phyloP scores from a whole-genome alignment of 2,329 filamentous ascomycete species.

The Leptographium galeiforme region DNA sequence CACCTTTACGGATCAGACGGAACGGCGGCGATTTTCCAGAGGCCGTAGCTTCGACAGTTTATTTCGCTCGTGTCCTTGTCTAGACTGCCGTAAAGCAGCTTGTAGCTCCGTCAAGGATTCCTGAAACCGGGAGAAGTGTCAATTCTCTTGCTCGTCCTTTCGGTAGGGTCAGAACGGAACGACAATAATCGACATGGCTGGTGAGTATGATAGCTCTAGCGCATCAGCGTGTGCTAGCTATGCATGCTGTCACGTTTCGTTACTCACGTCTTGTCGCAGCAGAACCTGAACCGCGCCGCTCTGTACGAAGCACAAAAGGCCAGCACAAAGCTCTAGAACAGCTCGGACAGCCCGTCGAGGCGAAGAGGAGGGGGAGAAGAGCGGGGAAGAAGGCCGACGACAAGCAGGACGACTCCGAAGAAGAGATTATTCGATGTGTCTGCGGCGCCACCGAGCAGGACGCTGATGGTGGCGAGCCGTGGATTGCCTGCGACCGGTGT shows the following conservation, averaged over 20 bases:
- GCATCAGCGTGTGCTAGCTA: neutral
- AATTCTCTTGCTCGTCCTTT: neutral
- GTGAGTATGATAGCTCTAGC: conserved; percentile 3
- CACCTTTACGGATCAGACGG: neutral
- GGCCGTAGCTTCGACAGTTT: neutral
- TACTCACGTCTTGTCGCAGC: conserved; percentile 10
- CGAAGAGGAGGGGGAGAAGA: conserved; percentile 35
- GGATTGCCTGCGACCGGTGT: conserved; percentile 93
- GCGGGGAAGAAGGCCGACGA: conserved; percentile 51
- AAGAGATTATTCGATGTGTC: conserved; percentile 81
- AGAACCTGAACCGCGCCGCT: conserved; percentile 72
- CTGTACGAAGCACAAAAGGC: conserved; percentile 90
- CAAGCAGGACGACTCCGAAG: conserved; percentile 35
- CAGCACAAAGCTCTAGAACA: conserved; percentile 85
- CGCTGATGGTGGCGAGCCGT: conserved; percentile 74
- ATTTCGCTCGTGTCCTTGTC: neutral
- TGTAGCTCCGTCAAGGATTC: neutral
- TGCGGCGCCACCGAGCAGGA: conserved; percentile 80
- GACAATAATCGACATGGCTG: conserved; percentile 7
- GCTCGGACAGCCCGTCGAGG: conserved; percentile 45
- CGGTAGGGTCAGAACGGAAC: neutral
- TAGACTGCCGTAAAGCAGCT: neutral
- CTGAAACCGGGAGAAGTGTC: neutral
- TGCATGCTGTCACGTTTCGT: neutral
- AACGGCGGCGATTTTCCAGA: neutral